phyloP scores from a whole-genome alignment of 2,329 filamentous ascomycete species.

The Capronia americana region DNA sequence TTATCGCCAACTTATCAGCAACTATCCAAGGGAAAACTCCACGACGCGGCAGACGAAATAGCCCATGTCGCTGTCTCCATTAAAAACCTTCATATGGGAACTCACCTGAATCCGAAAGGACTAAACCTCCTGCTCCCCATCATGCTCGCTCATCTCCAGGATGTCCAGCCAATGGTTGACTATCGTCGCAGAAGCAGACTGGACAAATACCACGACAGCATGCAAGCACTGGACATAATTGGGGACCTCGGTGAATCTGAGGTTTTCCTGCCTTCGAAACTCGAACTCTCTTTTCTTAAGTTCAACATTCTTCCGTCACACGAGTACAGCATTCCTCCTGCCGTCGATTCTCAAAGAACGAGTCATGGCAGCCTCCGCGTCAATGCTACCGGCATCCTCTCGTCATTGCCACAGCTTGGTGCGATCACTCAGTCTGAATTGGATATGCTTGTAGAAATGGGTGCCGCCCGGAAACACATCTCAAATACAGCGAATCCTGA shows the following conservation, averaged over 20 bases:
- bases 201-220: constrained; percentile 25
- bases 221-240: constrained; percentile 19
- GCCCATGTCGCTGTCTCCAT: constrained; percentile 76
- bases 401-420: constrained; percentile 13
- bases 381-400: background rate
- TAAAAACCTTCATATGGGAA: constrained; percentile 75
- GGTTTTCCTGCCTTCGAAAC: constrained; percentile 11
- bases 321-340: constrained; percentile 7
- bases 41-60: constrained; percentile 82
- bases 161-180: constrained; percentile 64
- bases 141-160: constrained; percentile 90
- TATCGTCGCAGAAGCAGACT: constrained; percentile 14
- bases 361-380: background rate
- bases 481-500: background rate
- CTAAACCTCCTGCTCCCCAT: constrained; percentile 89
- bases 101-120: constrained; percentile 81
- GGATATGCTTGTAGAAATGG: constrained; percentile 7
- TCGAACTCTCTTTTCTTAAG: constrained; percentile 18
- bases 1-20: constrained; percentile 68
- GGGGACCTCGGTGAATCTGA: constrained; percentile 14
- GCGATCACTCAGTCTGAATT: constrained; percentile 1
- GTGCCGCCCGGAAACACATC: background rate
- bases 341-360: background rate
- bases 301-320: constrained; percentile 24
- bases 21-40: constrained; percentile 79